phyloP scores from a whole-genome alignment of 208 protist species.

The Hexamita inflata region DNA sequence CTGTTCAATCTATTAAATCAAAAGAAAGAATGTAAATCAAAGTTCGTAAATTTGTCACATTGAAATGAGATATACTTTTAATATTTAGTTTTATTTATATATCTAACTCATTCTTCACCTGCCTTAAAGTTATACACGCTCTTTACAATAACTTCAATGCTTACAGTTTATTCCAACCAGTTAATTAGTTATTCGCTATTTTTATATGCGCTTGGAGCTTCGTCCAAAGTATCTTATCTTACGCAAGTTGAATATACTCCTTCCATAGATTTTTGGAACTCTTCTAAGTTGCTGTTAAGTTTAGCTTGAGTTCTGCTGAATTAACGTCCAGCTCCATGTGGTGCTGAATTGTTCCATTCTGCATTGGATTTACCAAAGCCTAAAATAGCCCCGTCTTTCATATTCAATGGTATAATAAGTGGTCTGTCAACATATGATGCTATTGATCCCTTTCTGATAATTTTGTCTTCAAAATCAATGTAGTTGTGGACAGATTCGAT shows the following conservation, averaged over 20 bases:
- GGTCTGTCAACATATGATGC: background rate
- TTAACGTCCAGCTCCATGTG: conserved; percentile 29
- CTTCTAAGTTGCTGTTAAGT: background rate
- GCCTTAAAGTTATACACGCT: too few relatives aligned
- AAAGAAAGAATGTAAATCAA: too few relatives aligned
- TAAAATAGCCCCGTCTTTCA: conserved; percentile 25
- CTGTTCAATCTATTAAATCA: too few relatives aligned
- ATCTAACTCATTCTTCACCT: too few relatives aligned
- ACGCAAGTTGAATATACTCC: conserved; percentile 33
- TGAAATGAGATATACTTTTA: too few relatives aligned
- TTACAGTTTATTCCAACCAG: too few relatives aligned
- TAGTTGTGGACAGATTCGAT: conserved; percentile 36
- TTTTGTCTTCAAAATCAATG: conserved; percentile 28
- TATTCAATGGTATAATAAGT: conserved; percentile 34
- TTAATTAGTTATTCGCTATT: too few relatives aligned
- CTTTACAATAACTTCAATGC: too few relatives aligned
- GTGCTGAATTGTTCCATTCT: conserved; percentile 35
- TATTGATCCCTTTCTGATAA: conserved; percentile 34
- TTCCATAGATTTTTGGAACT: background rate
- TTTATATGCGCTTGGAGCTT: conserved; percentile 33
- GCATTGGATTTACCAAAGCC: conserved; percentile 22
- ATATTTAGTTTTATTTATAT: too few relatives aligned
- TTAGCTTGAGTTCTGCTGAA: background rate
- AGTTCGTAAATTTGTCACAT: too few relatives aligned
- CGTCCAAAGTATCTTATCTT: conserved; percentile 12